Conservation (phyloP, 2,329 filamentous ascomycete species). For the Xylaria sp. region DNA sequence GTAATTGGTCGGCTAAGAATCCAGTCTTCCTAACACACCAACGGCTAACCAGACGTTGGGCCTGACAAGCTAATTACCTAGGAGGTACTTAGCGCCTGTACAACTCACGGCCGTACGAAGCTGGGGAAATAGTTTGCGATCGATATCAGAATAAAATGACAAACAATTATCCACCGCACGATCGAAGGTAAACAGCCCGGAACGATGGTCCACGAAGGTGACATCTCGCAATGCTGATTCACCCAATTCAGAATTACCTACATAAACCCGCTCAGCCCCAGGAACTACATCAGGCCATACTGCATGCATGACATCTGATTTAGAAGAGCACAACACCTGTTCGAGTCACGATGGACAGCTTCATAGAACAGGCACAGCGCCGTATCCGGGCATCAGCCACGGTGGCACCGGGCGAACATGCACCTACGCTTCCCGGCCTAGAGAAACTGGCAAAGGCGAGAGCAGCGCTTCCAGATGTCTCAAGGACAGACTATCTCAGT, state of each 20-base stretch:
- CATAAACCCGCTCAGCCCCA: not conserved
- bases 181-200: not conserved
- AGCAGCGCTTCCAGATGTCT: constrained; percentile 53
- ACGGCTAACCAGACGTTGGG: not conserved
- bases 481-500: constrained; percentile 49
- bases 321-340: not conserved
- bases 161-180: constrained; percentile 23
- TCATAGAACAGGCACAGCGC: constrained; percentile 42
- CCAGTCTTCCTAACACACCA: not conserved
- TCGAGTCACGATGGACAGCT: constrained; percentile 32
- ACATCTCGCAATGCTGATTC: constrained; percentile 6
- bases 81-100: constrained; percentile 10
- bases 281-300: not conserved
- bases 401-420: constrained; percentile 33
- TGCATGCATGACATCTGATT: not conserved
- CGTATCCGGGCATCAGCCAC: constrained; percentile 42
- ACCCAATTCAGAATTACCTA: not conserved
- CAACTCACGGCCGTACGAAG: not conserved
- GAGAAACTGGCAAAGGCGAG: constrained; percentile 53
- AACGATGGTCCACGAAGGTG: not conserved
- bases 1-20: constrained; percentile 1
- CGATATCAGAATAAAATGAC: constrained; percentile 38
- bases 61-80: constrained; percentile 3
- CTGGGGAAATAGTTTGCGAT: constrained; percentile 46
- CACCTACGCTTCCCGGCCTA: constrained; percentile 55